These are phyloP conservation scores for Digitaria exilis DNA, from an alignment of 202 grass and related monocot species.

Conservation along the genomic window DNA sequence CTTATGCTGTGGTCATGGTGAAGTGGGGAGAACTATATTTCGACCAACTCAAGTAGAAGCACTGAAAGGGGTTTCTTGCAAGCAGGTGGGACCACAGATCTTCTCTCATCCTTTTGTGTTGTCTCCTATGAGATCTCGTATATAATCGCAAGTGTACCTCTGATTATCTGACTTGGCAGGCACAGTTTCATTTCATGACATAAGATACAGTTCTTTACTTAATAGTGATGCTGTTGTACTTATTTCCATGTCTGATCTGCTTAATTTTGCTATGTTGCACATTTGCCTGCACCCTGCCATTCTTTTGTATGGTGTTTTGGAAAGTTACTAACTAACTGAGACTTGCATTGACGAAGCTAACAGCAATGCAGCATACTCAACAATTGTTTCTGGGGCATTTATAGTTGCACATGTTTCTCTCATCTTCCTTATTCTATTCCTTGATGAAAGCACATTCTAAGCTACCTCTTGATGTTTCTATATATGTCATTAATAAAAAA, in stretches of 20 bases:
- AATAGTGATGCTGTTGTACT: background rate
- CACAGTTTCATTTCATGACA: background rate
- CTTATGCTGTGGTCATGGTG: constrained; percentile 92
- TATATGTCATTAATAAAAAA: background rate
- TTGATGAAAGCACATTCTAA: background rate
- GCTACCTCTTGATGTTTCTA: background rate
- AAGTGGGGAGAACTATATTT: constrained; percentile 88
- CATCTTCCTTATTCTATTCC: background rate
- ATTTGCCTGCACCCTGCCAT: background rate
- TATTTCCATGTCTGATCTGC: background rate
- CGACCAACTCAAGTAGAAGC: constrained; percentile 78
- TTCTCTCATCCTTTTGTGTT: constrained; percentile 26
- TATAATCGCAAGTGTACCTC: background rate
- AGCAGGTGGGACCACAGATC: constrained; percentile 60
- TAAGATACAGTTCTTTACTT: background rate
- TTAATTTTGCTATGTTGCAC: background rate
- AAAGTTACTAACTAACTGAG: background rate
- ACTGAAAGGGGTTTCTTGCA: constrained; percentile 73
- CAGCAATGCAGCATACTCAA: background rate
- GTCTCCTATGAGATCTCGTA: background rate
- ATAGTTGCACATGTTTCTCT: background rate
- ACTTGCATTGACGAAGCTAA: background rate
- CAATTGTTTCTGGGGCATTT: background rate
- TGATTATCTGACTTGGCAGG: constrained; percentile 1
- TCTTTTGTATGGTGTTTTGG: background rate